Conservation (phyloP, 140 eudicot genomes). For the Cichorium intybus region DNA sequence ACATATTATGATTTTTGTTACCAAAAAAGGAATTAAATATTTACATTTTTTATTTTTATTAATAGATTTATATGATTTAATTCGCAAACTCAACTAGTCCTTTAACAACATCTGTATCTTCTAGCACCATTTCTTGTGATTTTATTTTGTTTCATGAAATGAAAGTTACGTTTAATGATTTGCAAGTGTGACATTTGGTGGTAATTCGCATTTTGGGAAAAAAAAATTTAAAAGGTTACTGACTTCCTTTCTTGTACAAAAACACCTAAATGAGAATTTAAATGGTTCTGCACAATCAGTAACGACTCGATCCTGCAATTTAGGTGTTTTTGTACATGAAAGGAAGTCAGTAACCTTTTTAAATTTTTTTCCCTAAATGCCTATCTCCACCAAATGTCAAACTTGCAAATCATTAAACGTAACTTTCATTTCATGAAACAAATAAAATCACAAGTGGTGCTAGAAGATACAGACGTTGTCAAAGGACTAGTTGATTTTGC, state of each 20-base stretch:
- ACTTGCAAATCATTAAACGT: background rate
- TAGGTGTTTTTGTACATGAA: slow-evolving; percentile 74
- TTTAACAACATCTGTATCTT: slow-evolving; percentile 68
- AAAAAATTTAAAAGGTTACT: too few relatives aligned
- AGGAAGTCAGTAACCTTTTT: slow-evolving; percentile 61
- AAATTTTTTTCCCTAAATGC: background rate
- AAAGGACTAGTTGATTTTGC: slow-evolving; percentile 63
- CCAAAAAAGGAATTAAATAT: too few relatives aligned
- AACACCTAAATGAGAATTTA: slow-evolving; percentile 79
- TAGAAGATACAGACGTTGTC: slow-evolving; percentile 70
- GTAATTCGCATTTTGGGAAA: background rate
- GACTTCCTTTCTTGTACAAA: slow-evolving; percentile 80
- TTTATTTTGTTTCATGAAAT: slow-evolving; percentile 38
- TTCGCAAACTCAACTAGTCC: slow-evolving; percentile 60
- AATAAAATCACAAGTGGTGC: slow-evolving; percentile 55
- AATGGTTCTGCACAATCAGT: too few relatives aligned
- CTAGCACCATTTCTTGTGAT: slow-evolving; percentile 61
- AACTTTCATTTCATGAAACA: slow-evolving; percentile 14
- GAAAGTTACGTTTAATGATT: background rate
- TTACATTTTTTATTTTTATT: too few relatives aligned
- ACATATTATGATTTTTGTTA: too few relatives aligned
- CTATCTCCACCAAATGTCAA: slow-evolving; percentile 5
- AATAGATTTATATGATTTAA: too few relatives aligned
- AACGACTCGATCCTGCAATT: slow-evolving; percentile 84
- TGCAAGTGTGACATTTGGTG: slow-evolving; percentile 8